Evolutionary conservation across 2,329 filamentous ascomycete species (phyloP), one percentile per base, ranked within the genome.

Genomic region (Botryotinia calthae): DNA sequence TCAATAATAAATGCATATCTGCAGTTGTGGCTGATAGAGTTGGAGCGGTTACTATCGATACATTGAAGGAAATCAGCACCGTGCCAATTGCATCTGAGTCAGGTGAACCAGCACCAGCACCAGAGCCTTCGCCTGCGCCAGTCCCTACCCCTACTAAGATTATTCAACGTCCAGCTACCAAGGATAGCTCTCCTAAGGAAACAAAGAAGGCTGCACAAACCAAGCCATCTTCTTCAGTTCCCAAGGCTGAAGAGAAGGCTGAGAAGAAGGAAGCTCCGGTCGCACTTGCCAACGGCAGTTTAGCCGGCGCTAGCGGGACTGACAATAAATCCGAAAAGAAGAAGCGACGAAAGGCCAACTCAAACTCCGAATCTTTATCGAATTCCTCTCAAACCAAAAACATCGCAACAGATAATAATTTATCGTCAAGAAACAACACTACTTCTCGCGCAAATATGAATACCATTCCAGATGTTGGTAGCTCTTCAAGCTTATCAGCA

Each of bases 1-100:
- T 90, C 77, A 93, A 98, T 75, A 95, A 94, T 83, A 97, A 97
- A 85, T 93, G 97, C 70, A 85, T 97, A 56, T 85, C 91, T 71
- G 87, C 92, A 0, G 88, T 96, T 56, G 90, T 97, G 81, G 95
- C 93, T 3, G 86, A 93, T 62, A 86, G 91, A 70, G 87, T 89
- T 71, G 93, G 93, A 14, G 84, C 92, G 42, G 93, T 97, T 73
- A 89, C 89, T 58, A 91, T 97, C 69, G 87, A 89, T 48, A 91
- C 93, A 75, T 56, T 82, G 37, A 88, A 86, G 79, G 86, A 88
- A 61, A 82, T 84, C 42, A 37, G 73, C 56, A 56, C 75, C n/a
- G 69, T 68, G 20, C 72, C 75, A 25, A 76, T 77, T n/a, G 51
- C 67, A 56, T 62, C 67, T 12, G 65, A 68, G 44, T 44, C 59